Percentiles rank a stretch among this genome's conserved stretches.
Evolutionary conservation across 148 eudicot genomes (phyloP).

Genomic region (Arctostaphylos glauca): DNA sequence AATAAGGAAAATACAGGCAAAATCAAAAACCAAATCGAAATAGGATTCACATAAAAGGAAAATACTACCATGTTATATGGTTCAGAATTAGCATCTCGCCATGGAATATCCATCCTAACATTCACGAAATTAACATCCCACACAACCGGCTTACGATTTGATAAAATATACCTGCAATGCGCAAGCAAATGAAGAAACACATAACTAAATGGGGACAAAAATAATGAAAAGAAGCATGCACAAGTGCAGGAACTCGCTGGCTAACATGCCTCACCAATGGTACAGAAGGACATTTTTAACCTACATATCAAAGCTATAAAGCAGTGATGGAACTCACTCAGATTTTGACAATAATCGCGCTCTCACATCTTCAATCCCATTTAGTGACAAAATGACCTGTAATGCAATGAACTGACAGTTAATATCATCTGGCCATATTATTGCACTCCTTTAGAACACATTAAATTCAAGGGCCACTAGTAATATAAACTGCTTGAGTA

Average conservation of each 20-base stretch:
- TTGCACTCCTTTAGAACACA: neutral
- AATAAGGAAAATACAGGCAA: neutral
- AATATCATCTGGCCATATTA: neutral
- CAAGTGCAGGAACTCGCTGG: neutral
- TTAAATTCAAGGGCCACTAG: neutral
- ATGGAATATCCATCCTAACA: constrained; percentile 44
- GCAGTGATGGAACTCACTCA: constrained; percentile 52
- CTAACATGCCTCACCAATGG: neutral
- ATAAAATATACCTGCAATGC: constrained; percentile 51
- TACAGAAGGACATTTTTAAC: neutral
- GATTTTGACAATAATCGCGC: constrained; percentile 68
- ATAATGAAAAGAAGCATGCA: neutral
- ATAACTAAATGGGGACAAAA: neutral
- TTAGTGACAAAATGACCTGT: constrained; percentile 74
- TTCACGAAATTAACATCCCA: constrained; percentile 55
- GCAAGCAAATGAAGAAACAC: constrained; percentile 12
- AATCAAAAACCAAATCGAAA: neutral
- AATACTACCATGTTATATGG: constrained; percentile 52
- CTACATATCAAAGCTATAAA: neutral
- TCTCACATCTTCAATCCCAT: constrained; percentile 61
- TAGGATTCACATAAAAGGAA: neutral
- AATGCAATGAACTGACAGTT: neutral
- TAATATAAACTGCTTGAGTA: neutral
- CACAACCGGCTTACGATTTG: constrained; percentile 47
- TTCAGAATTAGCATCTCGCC: constrained; percentile 31